Conservation (phyloP, 2,329 filamentous ascomycete species). For the Curvularia sp. region DNA sequence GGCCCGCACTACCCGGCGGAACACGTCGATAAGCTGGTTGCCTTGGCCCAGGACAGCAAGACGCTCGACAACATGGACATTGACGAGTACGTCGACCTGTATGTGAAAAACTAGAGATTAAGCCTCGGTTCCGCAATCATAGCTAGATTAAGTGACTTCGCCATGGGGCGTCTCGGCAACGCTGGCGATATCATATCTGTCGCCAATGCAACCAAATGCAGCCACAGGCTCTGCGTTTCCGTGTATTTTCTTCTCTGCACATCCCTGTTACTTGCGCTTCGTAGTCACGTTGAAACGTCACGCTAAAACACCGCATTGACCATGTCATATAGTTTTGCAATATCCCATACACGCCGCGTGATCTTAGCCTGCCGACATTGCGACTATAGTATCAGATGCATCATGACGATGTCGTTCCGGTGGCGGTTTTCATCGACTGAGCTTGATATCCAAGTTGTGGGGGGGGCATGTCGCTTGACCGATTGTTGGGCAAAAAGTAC, state of each 20-base stretch:
- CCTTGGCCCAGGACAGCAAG: slow-evolving; percentile 76
- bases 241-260: slow-evolving; percentile 16
- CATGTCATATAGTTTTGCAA: slow-evolving; percentile 21
- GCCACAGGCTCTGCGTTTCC: slow-evolving; percentile 12
- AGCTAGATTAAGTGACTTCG: slow-evolving; percentile 33
- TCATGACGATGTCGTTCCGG: slow-evolving; percentile 14
- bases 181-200: slow-evolving; percentile 17
- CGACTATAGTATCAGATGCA: slow-evolving; percentile 13
- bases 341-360: slow-evolving; percentile 17
- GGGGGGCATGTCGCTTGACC: slow-evolving; percentile 9
- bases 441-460: slow-evolving; percentile 13
- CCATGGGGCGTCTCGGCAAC: slow-evolving; percentile 14
- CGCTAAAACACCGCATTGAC: slow-evolving; percentile 15
- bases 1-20: slow-evolving; percentile 79
- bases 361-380: slow-evolving; percentile 17
- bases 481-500: slow-evolving; percentile 22
- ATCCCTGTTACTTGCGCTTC: slow-evolving; percentile 18
- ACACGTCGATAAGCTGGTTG: slow-evolving; percentile 81
- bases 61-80: slow-evolving; percentile 81
- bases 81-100: slow-evolving; percentile 93
- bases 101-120: slow-evolving; percentile 61
- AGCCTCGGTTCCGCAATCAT: slow-evolving; percentile 22
- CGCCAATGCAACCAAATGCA: slow-evolving; percentile 24
- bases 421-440: slow-evolving; percentile 7
- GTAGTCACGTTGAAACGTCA: slow-evolving; percentile 13